Percentiles rank a stretch among this genome's conserved stretches.
These are phyloP conservation scores for Globisporangium solare DNA, from an alignment of 352 stramenopile genomes.

Conservation along the genomic window DNA sequence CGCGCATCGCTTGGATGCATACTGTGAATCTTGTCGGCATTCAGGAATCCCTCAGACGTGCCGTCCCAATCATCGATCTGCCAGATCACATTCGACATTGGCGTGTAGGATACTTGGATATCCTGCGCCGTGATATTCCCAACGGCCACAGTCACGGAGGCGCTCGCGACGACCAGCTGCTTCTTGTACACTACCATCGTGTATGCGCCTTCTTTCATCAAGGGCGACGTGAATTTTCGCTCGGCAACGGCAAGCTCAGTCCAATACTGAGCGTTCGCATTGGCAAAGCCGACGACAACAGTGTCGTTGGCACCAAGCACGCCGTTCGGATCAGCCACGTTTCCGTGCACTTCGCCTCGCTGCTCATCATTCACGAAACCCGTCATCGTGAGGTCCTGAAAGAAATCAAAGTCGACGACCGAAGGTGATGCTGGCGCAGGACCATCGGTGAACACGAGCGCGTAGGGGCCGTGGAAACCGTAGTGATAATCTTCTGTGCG, in stretches of 20 bases:
- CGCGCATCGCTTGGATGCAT: constrained; percentile 45
- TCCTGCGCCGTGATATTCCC: constrained; percentile 12
- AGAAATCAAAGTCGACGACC: constrained; percentile 37
- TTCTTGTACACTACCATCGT: constrained; percentile 54
- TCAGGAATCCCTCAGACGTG: constrained; percentile 40
- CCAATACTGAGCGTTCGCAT: constrained; percentile 44
- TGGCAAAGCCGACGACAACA: constrained; percentile 32
- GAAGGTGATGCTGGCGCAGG: constrained; percentile 16
- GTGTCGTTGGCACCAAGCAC: constrained; percentile 18
- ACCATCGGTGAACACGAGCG: constrained; percentile 35
- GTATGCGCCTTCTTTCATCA: constrained; percentile 46
- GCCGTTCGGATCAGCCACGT: constrained; percentile 24
- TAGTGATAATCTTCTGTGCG: constrained; percentile 49
- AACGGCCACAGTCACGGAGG: constrained; percentile 18
- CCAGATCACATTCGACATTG: constrained; percentile 28
- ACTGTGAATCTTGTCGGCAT: constrained; percentile 47
- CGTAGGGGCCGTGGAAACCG: constrained; percentile 47
- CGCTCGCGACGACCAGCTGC: constrained; percentile 35
- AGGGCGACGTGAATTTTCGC: constrained; percentile 29
- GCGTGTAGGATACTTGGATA: constrained; percentile 22
- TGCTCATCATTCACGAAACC: constrained; percentile 30
- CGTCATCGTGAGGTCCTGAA: constrained; percentile 26
- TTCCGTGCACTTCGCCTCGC: constrained; percentile 25
- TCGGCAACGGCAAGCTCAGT: constrained; percentile 13
- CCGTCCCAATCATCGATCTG: constrained; percentile 47